phyloP scores from a whole-genome alignment of 1,284 basidiomycete species.

The Ceratobasidium papillatum region DNA sequence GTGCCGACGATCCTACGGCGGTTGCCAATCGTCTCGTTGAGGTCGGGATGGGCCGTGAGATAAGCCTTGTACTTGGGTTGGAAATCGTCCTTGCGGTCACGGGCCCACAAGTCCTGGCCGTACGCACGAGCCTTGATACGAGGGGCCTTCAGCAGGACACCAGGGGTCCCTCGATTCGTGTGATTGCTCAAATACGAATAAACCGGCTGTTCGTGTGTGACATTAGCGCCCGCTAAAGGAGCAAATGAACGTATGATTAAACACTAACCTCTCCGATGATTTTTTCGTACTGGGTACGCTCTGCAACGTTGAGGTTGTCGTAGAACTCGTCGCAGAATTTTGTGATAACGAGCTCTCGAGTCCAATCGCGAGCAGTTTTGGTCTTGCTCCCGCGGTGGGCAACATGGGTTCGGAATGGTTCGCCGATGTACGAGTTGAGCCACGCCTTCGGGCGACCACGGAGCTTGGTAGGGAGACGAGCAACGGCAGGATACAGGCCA shows the following conservation, averaged over 20 bases:
- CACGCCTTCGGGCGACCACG: neutral
- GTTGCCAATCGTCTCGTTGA: neutral
- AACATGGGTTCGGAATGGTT: neutral
- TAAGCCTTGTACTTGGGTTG: neutral
- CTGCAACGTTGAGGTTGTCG: neutral
- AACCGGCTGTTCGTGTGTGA: neutral
- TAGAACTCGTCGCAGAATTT: neutral
- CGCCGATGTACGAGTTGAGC: neutral
- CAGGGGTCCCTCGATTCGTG: neutral
- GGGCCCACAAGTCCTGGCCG: neutral
- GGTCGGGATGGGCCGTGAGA: neutral
- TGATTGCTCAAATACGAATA: neutral
- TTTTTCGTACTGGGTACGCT: neutral
- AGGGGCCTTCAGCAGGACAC: neutral
- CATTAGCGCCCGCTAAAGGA: too few species aligned
- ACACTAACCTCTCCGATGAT: neutral
- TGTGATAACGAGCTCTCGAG: neutral
- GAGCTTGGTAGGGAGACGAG: neutral
- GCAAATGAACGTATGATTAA: neutral
- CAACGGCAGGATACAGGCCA: neutral
- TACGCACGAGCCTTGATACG: neutral
- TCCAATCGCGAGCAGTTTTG: neutral
- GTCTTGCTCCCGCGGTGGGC: neutral
- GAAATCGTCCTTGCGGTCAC: neutral
- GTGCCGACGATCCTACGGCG: neutral